phyloP scores from a whole-genome alignment of 768 basidiomycete species.

The Crucibulum laeve region DNA sequence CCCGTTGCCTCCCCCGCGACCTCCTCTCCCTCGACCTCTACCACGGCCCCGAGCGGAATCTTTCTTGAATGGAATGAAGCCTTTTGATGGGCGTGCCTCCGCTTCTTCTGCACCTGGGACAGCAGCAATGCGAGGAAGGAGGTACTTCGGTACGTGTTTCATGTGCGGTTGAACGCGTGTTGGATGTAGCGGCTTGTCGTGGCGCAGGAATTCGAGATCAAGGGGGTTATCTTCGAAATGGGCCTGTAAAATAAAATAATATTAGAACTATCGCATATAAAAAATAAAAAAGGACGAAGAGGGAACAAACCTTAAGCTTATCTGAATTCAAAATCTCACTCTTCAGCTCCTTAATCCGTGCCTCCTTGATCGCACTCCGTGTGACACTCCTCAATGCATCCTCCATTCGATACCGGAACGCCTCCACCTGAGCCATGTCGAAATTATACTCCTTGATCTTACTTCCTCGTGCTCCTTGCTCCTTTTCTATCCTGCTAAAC shows the following conservation, averaged over 20 bases:
- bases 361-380: slow-evolving; percentile 80
- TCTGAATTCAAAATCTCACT: slow-evolving; percentile 92
- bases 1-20: slow-evolving; percentile 40
- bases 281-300: background rate
- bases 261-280: no score
- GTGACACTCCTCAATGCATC: slow-evolving; percentile 91
- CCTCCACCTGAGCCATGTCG: slow-evolving; percentile 94
- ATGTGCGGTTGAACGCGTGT: slow-evolving; percentile 88
- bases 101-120: slow-evolving; percentile 37
- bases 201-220: slow-evolving; percentile 87
- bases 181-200: slow-evolving; percentile 93
- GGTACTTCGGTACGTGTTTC: slow-evolving; percentile 93
- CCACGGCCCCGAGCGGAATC: slow-evolving; percentile 45
- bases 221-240: slow-evolving; percentile 97
- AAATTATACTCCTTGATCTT: slow-evolving; percentile 88
- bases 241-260: slow-evolving; percentile 71
- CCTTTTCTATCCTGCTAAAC: slow-evolving; percentile 72
- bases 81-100: slow-evolving; percentile 30
- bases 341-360: slow-evolving; percentile 90
- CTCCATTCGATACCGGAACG: slow-evolving; percentile 97
- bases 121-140: slow-evolving; percentile 77
- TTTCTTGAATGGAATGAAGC: slow-evolving; percentile 77
- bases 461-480: slow-evolving; percentile 58
- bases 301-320: slow-evolving; percentile 75
- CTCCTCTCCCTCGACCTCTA: slow-evolving; percentile 46